Percentiles rank a stretch among this genome's conserved stretches.
Conservation (phyloP, 116 monocot species). For the Cymodocea nodosa region DNA sequence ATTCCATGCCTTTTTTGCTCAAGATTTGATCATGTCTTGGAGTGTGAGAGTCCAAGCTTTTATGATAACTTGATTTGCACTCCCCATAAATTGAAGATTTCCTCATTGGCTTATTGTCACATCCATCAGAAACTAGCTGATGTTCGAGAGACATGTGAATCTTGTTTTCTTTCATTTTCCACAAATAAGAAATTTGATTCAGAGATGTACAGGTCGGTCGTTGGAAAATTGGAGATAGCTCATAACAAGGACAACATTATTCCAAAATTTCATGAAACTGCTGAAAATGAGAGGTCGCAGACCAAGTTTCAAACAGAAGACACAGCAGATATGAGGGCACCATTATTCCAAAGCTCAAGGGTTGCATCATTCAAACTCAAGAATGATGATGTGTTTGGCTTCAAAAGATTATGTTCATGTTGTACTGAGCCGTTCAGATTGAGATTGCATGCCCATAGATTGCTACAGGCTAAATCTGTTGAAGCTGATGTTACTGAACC, state of each 20-base stretch:
- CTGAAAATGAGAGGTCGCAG: not conserved
- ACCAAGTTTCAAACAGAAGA: constrained; percentile 10
- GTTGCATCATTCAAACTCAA: constrained; percentile 6
- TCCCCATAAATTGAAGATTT: constrained; percentile 63
- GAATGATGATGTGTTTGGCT: constrained; percentile 9
- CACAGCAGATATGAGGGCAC: constrained; percentile 1
- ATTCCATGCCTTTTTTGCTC: constrained; percentile 89
- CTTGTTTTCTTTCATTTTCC: constrained; percentile 40
- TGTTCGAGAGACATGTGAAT: constrained; percentile 46
- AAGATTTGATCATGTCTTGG: constrained; percentile 63
- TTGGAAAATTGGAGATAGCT: constrained; percentile 20
- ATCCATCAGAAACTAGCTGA: constrained; percentile 39
- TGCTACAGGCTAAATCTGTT: constrained; percentile 14
- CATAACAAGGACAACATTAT: constrained; percentile 1
- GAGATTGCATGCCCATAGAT: constrained; percentile 15
- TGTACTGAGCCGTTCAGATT: constrained; percentile 26
- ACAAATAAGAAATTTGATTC: constrained; percentile 28
- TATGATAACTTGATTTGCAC: constrained; percentile 57
- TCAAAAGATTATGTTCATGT: constrained; percentile 38
- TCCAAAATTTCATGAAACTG: not conserved
- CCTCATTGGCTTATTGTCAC: constrained; percentile 44
- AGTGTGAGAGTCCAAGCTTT: constrained; percentile 38
- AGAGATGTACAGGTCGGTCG: constrained; percentile 22
- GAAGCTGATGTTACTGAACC: constrained; percentile 18
- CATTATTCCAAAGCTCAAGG: too few species aligned